Base-by-base conservation (phyloP, 139 green algal genomes). In the Spirogloea muscicola region DNA sequence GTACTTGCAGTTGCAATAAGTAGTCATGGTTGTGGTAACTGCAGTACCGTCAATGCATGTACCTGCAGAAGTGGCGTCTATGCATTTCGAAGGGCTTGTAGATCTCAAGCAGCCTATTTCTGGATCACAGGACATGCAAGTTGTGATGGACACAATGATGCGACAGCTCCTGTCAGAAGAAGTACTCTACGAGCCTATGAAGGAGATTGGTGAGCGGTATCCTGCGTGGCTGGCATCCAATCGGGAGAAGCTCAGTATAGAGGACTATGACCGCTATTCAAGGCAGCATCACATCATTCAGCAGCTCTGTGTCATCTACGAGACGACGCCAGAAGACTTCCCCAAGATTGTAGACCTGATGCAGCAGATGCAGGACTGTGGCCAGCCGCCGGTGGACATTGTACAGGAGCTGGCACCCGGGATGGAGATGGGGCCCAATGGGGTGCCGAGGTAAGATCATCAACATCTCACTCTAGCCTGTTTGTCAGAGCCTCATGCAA, bases 91-190 rank as follows among this genome's bases (percentile, higher is more conserved):
- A n/a, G n/a, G n/a, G n/a, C n/a, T n/a, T n/a, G n/a, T n/a, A n/a
- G n/a, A n/a, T n/a, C n/a, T n/a, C n/a, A n/a, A n/a, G n/a, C n/a
- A n/a, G n/a, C n/a, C n/a, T n/a, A n/a, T n/a, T n/a, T n/a, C n/a
- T n/a, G 57, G 16, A 16, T 13, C 57, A 38, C 72, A 80, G 63
- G 76, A 81, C 27, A 72, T 86, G 51, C 76, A 84, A 49, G 59
- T 33, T 46, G 46, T 86, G 43, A 81, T 86, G 76, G 80, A 86
- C 40, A 68, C 9, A 3, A 69, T 86, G 63, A 84, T 86, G 76
- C 60, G 57, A 40, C 80, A 86, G 57, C 72, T 86, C 34, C 69
- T 86, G 51, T 84, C 77, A 27, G 84, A 86, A 61, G 80, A 86
- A 29, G 68, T 86, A 29, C 49, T 86, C 43, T 67, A 84, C 59